These are phyloP conservation scores for Cryptomeria japonica DNA, from an alignment of 75 land plant species.

Conservation along the genomic window DNA sequence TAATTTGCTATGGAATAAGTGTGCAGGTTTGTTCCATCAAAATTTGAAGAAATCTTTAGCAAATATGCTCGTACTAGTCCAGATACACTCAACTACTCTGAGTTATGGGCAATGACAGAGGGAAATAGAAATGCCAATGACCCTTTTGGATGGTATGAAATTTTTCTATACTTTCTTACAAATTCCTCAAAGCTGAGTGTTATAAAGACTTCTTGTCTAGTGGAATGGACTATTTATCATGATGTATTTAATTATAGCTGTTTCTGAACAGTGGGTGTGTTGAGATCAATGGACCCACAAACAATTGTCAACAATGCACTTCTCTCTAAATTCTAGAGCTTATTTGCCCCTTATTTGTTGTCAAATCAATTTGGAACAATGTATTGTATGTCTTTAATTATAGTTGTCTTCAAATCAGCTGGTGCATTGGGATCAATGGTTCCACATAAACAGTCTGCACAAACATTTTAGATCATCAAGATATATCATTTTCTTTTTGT, in stretches of 20 bases:
- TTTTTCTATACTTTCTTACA: not conserved
- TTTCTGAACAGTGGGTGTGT: not conserved
- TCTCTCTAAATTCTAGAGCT: too few relatives aligned
- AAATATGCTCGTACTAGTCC: conserved; percentile 59
- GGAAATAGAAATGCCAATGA: conserved; percentile 50
- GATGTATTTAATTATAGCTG: too few relatives aligned
- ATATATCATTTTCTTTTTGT: too few relatives aligned
- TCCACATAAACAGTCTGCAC: not conserved
- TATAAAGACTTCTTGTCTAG: not conserved
- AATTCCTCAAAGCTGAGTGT: not conserved
- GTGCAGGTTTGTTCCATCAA: conserved; percentile 62
- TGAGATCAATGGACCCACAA: not conserved
- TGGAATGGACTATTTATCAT: not conserved
- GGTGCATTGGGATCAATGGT: not conserved
- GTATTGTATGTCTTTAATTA: not conserved
- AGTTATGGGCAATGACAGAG: conserved; percentile 70
- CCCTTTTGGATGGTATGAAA: conserved; percentile 63
- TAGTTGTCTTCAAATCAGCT: not conserved
- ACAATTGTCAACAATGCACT: not conserved
- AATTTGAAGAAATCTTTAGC: conserved; percentile 73
- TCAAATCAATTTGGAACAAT: not conserved
- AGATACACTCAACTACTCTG: conserved; percentile 42
- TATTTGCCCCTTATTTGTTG: too few relatives aligned
- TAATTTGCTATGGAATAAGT: not conserved
- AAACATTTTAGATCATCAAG: too few relatives aligned